These are phyloP conservation scores for Hansenula sp. DNA, from an alignment of 1,139 yeast genomes.

Conservation along the genomic window DNA sequence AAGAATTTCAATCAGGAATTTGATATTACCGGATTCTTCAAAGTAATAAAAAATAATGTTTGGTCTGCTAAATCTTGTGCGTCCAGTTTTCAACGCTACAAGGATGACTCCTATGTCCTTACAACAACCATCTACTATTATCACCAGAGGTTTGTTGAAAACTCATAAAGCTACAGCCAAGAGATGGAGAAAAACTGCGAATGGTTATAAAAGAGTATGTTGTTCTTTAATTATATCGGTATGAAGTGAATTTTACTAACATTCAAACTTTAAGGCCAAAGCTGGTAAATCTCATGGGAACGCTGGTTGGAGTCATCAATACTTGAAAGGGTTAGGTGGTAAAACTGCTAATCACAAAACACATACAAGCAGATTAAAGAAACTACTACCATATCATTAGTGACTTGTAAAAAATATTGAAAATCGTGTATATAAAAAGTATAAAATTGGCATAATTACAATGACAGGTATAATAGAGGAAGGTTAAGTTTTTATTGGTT, in stretches of 20 bases:
- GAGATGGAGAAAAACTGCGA: slow-evolving; percentile 73
- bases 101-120: not conserved
- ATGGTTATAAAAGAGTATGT: slow-evolving; percentile 35
- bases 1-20: not conserved
- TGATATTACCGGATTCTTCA: not conserved
- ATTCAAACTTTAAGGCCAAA: slow-evolving; percentile 48
- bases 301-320: slow-evolving; percentile 75
- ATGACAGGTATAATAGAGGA: not conserved
- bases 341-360: slow-evolving; percentile 52
- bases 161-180: slow-evolving; percentile 60
- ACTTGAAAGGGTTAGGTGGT: slow-evolving; percentile 61
- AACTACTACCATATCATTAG: slow-evolving; percentile 35
- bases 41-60: slow-evolving; percentile 10
- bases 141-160: slow-evolving; percentile 32
- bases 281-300: slow-evolving; percentile 94
- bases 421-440: not conserved
- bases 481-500: too few species aligned
- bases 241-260: too few species aligned
- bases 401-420: not conserved
- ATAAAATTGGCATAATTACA: not conserved
- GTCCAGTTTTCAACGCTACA: slow-evolving; percentile 8
- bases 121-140: slow-evolving; percentile 7
- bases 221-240: too few species aligned
- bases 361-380: slow-evolving; percentile 45
- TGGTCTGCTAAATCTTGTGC: slow-evolving; percentile 10